These are phyloP conservation scores for Mycena metata DNA, from an alignment of 768 basidiomycete species.

Conservation along the genomic window DNA sequence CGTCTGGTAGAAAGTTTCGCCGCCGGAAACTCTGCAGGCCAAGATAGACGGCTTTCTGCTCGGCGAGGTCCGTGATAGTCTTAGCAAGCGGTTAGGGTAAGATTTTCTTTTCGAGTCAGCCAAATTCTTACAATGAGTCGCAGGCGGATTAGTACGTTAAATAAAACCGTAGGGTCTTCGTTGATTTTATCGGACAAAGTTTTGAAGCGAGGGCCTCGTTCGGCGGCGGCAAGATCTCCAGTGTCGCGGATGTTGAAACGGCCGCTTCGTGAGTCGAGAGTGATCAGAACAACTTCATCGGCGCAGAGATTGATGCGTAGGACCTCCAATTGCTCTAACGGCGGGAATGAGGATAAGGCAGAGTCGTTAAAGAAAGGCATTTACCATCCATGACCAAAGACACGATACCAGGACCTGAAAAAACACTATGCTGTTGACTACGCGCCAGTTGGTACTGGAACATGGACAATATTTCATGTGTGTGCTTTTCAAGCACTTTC, in stretches of 20 bases:
- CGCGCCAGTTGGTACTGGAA: slow-evolving; percentile 70
- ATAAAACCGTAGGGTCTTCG: slow-evolving; percentile 72
- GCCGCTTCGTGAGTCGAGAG: slow-evolving; percentile 86
- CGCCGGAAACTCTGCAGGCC: slow-evolving; percentile 81
- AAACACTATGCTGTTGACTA: slow-evolving; percentile 65
- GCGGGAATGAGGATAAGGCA: neutral
- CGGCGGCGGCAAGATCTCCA: slow-evolving; percentile 82
- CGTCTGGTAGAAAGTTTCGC: slow-evolving; percentile 76
- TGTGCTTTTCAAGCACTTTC: slow-evolving; percentile 75
- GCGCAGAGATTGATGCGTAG: slow-evolving; percentile 81
- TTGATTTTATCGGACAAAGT: slow-evolving; percentile 74
- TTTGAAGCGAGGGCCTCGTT: slow-evolving; percentile 76
- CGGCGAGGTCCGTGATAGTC: slow-evolving; percentile 87
- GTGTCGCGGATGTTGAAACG: slow-evolving; percentile 83
- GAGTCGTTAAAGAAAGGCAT: neutral
- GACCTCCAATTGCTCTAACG: slow-evolving; percentile 65
- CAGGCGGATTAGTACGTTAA: slow-evolving; percentile 69
- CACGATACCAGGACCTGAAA: slow-evolving; percentile 73
- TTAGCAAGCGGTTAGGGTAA: slow-evolving; percentile 47
- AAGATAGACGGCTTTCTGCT: slow-evolving; percentile 88
- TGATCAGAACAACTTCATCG: slow-evolving; percentile 81
- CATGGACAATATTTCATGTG: slow-evolving; percentile 68
- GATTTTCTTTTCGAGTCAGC: neutral
- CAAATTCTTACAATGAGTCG: slow-evolving; percentile 69
- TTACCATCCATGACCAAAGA: slow-evolving; percentile 68